Conservation (phyloP, 2,329 filamentous ascomycete species). For the Davidsoniella australis region DNA sequence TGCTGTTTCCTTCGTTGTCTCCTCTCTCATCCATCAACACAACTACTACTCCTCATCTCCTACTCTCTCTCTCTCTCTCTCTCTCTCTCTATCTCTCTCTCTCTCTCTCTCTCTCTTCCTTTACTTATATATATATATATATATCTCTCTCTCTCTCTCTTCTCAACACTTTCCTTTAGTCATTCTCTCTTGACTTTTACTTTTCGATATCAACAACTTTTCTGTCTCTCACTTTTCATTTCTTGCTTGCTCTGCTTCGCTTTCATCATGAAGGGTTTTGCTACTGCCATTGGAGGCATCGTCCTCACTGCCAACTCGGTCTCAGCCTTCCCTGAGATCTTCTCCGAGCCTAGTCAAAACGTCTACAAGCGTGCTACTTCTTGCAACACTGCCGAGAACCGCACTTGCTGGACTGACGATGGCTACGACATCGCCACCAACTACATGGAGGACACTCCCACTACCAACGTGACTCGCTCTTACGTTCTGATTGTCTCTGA, state of each 20-base stretch:
- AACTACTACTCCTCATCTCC: no score
- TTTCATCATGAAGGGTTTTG: constrained; percentile 11
- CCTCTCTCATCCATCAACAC: no score
- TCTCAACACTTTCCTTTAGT: background rate
- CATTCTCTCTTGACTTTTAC: background rate
- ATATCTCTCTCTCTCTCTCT: no score
- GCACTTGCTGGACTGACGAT: constrained; percentile 15
- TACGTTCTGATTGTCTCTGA: constrained; percentile 14
- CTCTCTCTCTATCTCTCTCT: background rate
- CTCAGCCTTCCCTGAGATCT: constrained; percentile 5
- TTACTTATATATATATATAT: no score
- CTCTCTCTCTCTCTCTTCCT: background rate
- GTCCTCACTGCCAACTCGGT: constrained; percentile 9
- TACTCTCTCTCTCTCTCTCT: no score
- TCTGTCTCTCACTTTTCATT: background rate
- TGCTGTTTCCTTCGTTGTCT: no score
- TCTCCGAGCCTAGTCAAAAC: constrained; percentile 12
- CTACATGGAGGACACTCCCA: constrained; percentile 19
- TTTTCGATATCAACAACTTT: background rate
- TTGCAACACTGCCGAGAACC: constrained; percentile 16
- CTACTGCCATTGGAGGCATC: constrained; percentile 4
- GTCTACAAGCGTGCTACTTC: constrained; percentile 16
- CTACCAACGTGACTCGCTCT: constrained; percentile 16
- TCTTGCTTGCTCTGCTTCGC: constrained; percentile 4
- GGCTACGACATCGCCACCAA: constrained; percentile 19